Percentiles rank a stretch among this genome's conserved stretches.
phyloP scores from a whole-genome alignment of 305 asterid genomes.

The Fraxinus sp. region DNA sequence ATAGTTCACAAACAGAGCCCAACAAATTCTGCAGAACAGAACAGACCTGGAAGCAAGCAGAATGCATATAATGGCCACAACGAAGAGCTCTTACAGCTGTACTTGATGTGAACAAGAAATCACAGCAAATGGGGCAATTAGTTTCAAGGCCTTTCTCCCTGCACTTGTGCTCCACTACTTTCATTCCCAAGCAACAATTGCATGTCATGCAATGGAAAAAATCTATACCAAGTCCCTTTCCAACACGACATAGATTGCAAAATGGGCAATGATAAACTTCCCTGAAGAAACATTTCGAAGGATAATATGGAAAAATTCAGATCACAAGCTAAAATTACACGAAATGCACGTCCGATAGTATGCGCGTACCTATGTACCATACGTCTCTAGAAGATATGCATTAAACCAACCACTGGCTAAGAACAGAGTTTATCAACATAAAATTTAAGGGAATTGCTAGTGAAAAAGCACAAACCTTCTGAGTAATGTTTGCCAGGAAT shows the following conservation, averaged over 20 bases:
- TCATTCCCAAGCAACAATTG: conserved; percentile 85
- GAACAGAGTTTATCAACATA: neutral
- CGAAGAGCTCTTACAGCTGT: conserved; percentile 90
- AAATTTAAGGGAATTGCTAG: neutral
- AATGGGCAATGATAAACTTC: conserved; percentile 93
- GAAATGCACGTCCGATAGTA: neutral
- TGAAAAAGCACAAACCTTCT: neutral
- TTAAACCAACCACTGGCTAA: neutral
- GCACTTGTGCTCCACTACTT: conserved; percentile 83
- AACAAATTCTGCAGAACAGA: conserved; percentile 7
- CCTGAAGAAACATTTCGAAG: conserved; percentile 43
- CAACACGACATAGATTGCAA: conserved; percentile 96
- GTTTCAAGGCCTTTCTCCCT: conserved; percentile 95
- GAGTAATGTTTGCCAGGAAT: neutral
- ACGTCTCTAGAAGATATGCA: neutral
- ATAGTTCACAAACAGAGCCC: neutral
- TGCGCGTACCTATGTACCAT: neutral
- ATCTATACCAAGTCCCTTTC: conserved; percentile 89
- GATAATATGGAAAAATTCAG: conserved; percentile 15
- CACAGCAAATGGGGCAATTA: conserved; percentile 96
- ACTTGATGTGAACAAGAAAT: conserved; percentile 90
- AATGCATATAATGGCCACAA: conserved; percentile 98
- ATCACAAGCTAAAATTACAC: neutral
- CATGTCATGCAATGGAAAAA: conserved; percentile 98
- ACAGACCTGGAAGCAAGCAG: conserved; percentile 96